Conservation (phyloP, 1,284 basidiomycete species). For the Ustilago hordei region DNA sequence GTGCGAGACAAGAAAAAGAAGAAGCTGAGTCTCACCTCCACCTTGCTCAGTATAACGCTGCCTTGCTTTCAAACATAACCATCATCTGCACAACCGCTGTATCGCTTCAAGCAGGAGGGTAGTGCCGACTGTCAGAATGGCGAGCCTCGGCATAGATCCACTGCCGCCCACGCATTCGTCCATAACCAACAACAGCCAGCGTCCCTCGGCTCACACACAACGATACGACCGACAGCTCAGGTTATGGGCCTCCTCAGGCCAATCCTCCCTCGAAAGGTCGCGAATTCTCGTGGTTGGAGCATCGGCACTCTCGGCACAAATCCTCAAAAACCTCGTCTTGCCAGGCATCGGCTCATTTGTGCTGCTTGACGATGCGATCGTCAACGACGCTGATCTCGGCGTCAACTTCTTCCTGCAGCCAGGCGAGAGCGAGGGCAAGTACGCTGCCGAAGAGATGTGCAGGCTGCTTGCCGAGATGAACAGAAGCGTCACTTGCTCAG, state of each 20-base stretch:
- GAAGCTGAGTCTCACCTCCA: constrained; percentile 7
- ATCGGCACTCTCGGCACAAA: constrained; percentile 83
- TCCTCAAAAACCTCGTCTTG: constrained; percentile 93
- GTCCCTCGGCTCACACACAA: constrained; percentile 64
- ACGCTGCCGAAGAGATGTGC: constrained; percentile 83
- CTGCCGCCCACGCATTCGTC: constrained; percentile 36
- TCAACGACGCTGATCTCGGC: constrained; percentile 82
- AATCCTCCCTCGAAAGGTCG: constrained; percentile 87
- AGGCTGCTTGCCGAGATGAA: constrained; percentile 86
- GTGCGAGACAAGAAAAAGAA: constrained; percentile 4
- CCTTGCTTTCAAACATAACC: neutral
- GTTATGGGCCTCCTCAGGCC: constrained; percentile 93
- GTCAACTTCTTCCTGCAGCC: constrained; percentile 93
- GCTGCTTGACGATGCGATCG: constrained; percentile 78
- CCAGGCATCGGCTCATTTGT: constrained; percentile 93
- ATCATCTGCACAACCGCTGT: too few relatives aligned
- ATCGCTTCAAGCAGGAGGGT: neutral
- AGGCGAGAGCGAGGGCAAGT: constrained; percentile 80
- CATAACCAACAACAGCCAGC: constrained; percentile 25
- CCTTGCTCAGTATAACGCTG: neutral
- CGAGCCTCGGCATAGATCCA: constrained; percentile 40
- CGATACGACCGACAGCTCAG: constrained; percentile 73
- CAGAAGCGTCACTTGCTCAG: constrained; percentile 81
- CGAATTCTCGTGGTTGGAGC: constrained; percentile 84
- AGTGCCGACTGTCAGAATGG: constrained; percentile 14